These are phyloP conservation scores for Mortierella sp. DNA, from an alignment of 371 early-diverging fungal genomes.

Conservation along the genomic window DNA sequence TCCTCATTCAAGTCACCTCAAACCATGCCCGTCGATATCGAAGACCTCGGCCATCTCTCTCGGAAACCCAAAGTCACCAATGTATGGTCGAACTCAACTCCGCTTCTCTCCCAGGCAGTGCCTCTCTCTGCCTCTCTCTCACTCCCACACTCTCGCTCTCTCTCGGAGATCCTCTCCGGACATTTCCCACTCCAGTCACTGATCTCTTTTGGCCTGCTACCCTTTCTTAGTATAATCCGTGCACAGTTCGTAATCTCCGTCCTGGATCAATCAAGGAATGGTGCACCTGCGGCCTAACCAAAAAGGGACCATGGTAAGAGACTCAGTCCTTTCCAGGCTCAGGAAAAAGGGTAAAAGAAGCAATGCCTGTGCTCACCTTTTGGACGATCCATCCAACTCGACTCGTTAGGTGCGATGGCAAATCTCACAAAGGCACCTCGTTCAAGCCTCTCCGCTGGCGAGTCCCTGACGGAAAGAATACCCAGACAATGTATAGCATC, in stretches of 20 bases:
- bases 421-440: slow-evolving; percentile 51
- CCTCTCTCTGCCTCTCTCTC: not conserved
- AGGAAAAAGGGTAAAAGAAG: no score
- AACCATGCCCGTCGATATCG: slow-evolving; percentile 39
- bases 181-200: no score
- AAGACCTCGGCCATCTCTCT: slow-evolving; percentile 45
- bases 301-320: slow-evolving; percentile 52
- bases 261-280: slow-evolving; percentile 57
- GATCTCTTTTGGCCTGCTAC: not conserved
- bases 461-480: slow-evolving; percentile 44
- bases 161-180: no score
- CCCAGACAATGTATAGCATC: slow-evolving; percentile 52
- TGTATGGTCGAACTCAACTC: slow-evolving; percentile 28
- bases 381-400: not conserved
- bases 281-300: slow-evolving; percentile 56
- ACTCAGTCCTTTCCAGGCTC: not conserved
- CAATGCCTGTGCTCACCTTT: no score
- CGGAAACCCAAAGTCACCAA: slow-evolving; percentile 50
- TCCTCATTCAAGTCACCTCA: not conserved
- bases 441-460: slow-evolving; percentile 54
- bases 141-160: not conserved
- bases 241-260: slow-evolving; percentile 46
- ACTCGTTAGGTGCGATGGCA: slow-evolving; percentile 42
- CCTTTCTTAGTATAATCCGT: slow-evolving; percentile 52
- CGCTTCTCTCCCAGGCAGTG: not conserved